Evolutionary conservation across 2,329 filamentous ascomycete species (phyloP), one percentile per base, ranked within the genome.

Genomic region (Lachnellula occidentalis): DNA sequence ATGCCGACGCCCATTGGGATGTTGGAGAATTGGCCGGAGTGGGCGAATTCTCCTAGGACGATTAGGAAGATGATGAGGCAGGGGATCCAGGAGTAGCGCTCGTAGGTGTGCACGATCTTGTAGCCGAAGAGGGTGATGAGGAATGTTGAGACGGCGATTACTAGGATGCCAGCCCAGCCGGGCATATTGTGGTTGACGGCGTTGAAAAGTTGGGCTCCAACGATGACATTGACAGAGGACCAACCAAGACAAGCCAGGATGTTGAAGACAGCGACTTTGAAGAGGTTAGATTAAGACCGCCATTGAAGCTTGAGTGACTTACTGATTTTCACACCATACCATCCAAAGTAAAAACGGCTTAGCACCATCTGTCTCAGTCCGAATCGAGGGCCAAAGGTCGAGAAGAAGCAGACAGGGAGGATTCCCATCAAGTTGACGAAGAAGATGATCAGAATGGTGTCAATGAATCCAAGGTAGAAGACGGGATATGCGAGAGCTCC

Each of bases 311-410:
- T 17, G 34, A 14, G 54, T 43, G 15, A 73, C 78, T 69, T 72
- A 85, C 83, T 80, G 61, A 88, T 70, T 69, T 87, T 87, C 34
- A 83, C 82, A n/a, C 78, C 79, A 61, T 80, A 84, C 71, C 81
- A 88, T 8, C 88, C 88, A 67, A 90, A 91, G 72, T 79, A 91
- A 72, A 86, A 91, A 36, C 88, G 78, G 11, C 85, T 84, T n/a
- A 92, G 76, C 1, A 91, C 86, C 84, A 92, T 90, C 67, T 91
- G 88, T 52, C 88, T 81, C 59, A 91, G 75, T 4, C 88, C 88
- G 61, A 90, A 90, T 8, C 74, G 73, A 2, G 88, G 85, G 2
- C 88, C 88, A 66, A 91, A 90, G 17, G 82, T 88, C 2, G 85
- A 87, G 75, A 91, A 91, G 71, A 86, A 90, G 66, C 82, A 86